Evolutionary conservation across 2,329 filamentous ascomycete species (phyloP).

Genomic region (Zarea fungicola): DNA sequence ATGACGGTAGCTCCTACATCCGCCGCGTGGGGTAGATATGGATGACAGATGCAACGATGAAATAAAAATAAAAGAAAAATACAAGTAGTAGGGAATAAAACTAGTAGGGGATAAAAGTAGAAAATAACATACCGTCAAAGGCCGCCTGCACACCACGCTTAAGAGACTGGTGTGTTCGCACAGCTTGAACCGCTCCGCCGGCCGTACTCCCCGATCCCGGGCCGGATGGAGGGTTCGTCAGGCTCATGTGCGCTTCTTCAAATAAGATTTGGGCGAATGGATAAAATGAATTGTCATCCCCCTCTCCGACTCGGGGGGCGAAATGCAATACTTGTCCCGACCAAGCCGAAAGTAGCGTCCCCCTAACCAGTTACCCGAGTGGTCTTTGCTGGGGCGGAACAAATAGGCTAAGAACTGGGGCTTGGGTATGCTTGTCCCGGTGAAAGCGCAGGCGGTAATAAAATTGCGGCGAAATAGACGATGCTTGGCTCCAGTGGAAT

Average conservation of each 20-base stretch:
- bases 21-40: constrained; percentile 13
- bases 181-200: constrained; percentile 41
- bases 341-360: too few relatives aligned
- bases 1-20: not conserved
- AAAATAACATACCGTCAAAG: constrained; percentile 51
- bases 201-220: constrained; percentile 3
- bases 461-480: too few relatives aligned
- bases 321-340: too few relatives aligned
- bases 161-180: constrained; percentile 35
- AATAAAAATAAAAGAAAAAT: constrained; percentile 6
- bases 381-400: too few relatives aligned
- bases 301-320: too few relatives aligned
- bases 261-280: not conserved
- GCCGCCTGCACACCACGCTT: constrained; percentile 57
- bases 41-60: not conserved
- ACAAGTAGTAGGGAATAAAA: not conserved
- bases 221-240: constrained; percentile 49
- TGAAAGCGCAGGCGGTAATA: too few relatives aligned
- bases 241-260: constrained; percentile 36
- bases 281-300: not conserved
- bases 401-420: too few relatives aligned
- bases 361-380: too few relatives aligned
- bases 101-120: constrained; percentile 10
- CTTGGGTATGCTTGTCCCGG: too few relatives aligned
- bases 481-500: too few relatives aligned